These are phyloP conservation scores for Hymenoscyphus salicellus DNA, from an alignment of 2,329 filamentous ascomycete genomes.

Conservation along the genomic window DNA sequence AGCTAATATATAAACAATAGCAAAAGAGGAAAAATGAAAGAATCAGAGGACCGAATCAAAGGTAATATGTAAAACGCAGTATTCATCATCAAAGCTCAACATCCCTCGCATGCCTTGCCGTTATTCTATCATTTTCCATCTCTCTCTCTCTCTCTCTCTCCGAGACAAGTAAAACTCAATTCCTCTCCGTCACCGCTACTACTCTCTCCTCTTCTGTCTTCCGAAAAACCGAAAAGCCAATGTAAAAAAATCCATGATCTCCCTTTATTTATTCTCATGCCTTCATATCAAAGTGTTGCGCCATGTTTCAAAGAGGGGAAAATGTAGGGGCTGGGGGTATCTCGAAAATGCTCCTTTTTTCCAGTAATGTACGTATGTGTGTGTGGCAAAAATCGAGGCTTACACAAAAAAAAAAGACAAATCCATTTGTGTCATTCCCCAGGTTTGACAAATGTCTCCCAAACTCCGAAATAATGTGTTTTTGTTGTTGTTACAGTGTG, in stretches of 20 bases:
- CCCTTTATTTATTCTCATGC: constrained; percentile 17
- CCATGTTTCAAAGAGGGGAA: constrained; percentile 18
- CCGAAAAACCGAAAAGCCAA: not conserved
- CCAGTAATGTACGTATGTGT: constrained; percentile 7
- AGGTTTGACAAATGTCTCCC: not conserved
- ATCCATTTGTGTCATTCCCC: constrained; percentile 1
- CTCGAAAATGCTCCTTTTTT: constrained; percentile 22
- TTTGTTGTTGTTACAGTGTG: constrained; percentile 19
- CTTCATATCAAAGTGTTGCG: constrained; percentile 16
- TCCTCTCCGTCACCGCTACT: not conserved
- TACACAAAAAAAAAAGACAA: constrained; percentile 12
- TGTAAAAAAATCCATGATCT: not conserved
- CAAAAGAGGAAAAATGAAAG: not conserved
- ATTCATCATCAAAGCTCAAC: not conserved
- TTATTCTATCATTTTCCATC: not conserved
- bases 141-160: too few species aligned
- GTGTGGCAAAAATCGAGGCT: constrained; percentile 9
- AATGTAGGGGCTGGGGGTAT: constrained; percentile 23
- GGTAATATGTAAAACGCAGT: not conserved
- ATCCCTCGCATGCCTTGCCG: not conserved
- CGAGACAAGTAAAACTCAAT: too few species aligned
- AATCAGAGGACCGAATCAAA: not conserved
- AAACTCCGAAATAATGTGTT: constrained; percentile 23
- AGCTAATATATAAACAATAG: too few species aligned
- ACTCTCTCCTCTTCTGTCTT: not conserved